These are phyloP conservation scores for Penicillium sp. DNA, from an alignment of 2,329 filamentous ascomycete genomes.

Conservation along the genomic window DNA sequence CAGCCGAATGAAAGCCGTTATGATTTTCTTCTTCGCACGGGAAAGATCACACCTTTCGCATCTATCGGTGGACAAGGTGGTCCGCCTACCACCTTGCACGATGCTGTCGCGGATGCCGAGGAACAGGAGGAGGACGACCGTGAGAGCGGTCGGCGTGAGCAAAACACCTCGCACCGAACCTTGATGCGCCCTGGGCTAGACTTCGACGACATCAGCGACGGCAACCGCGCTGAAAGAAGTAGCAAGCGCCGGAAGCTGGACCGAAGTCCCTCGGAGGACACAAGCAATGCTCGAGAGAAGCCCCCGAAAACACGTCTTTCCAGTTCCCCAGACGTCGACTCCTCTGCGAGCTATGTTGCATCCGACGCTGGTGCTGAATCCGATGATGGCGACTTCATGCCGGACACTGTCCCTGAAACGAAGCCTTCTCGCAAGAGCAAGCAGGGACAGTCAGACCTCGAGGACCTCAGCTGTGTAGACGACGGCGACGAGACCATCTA, in stretches of 20 bases:
- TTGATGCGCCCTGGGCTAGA: constrained; percentile 68
- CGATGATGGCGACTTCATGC: constrained; percentile 35
- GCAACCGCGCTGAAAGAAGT: constrained; percentile 24
- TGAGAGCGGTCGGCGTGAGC: constrained; percentile 32
- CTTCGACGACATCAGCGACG: constrained; percentile 42
- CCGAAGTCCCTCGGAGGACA: background rate
- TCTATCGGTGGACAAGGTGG: constrained; percentile 58
- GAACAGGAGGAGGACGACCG: constrained; percentile 55
- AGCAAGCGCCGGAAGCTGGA: constrained; percentile 36
- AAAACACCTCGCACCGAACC: constrained; percentile 55
- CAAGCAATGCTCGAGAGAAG: background rate
- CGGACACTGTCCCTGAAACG: constrained; percentile 25
- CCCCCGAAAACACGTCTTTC: background rate
- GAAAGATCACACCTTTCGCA: constrained; percentile 95
- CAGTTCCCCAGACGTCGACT: constrained; percentile 22
- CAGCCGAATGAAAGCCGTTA: constrained; percentile 75
- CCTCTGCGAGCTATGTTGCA: constrained; percentile 31
- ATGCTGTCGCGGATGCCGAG: constrained; percentile 75
- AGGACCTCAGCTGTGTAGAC: constrained; percentile 63
- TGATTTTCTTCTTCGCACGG: constrained; percentile 88
- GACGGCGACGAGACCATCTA: constrained; percentile 85
- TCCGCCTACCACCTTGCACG: constrained; percentile 63
- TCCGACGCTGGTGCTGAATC: constrained; percentile 27
- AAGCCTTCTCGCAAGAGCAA: constrained; percentile 17
- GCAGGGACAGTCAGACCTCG: constrained; percentile 35